Base-by-base conservation (phyloP, 2,329 filamentous ascomycete species). In the Hortaea sp. region DNA sequence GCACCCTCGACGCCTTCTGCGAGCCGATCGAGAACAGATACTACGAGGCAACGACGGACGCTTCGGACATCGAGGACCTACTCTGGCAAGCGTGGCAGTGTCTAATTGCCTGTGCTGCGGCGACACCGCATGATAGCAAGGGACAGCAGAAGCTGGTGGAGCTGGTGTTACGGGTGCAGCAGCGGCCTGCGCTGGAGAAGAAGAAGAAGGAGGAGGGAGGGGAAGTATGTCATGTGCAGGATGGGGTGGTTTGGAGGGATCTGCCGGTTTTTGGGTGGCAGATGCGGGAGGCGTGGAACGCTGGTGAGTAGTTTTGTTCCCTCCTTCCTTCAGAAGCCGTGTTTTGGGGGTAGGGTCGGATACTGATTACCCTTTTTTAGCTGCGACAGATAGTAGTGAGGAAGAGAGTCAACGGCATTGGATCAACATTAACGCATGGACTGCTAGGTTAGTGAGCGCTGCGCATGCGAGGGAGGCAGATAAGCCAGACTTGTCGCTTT, bases 221-320 rank as follows among this genome's bases (percentile, higher is more conserved):
- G n/a, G 13, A 51, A 29, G 28, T 11, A 3, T 55, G 54, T 39
- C 44, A 51, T 28, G 51, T 61, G 30, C 52, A 59, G 37, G 52
- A 46, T 12, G 53, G 54, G 48, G 50, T 42, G 1, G 49, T 62
- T 2, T 62, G 59, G 59, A 49, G 44, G 40, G 59, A 62, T 20
- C 45, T 62, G 13, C 59, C 59, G 6, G 44, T 56, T 6, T 57
- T 63, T 35, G 59, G 60, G 2, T 55, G 56, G 46, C 41, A 56
- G 46, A 51, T 61, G 48, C 54, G 60, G 37, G 59, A 63, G 43
- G 55, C 53, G 2, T 63, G 59, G 60, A 60, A 62, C 34, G 47
- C 52, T 29, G 50, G 58, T 59, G 49, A 39, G 58, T 56, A 49
- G 34, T 52, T 42, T 13, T 43, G 6, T 6, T 29, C 5, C 9